These are phyloP conservation scores for Talaromyces sp. DNA, from an alignment of 2,329 filamentous ascomycete species.

Conservation along the genomic window DNA sequence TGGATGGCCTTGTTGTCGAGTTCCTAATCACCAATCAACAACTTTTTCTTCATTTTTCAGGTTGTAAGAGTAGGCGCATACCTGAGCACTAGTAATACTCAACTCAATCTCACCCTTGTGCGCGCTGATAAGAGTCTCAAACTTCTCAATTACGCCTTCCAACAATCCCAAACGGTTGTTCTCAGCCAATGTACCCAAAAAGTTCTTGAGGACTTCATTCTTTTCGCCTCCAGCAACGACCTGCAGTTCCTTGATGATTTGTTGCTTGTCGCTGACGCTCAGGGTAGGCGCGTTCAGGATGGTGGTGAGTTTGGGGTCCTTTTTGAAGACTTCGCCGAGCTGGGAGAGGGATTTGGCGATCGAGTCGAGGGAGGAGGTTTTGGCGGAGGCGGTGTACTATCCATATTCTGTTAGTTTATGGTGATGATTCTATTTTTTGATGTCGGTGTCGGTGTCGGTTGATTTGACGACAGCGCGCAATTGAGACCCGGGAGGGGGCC, in stretches of 20 bases:
- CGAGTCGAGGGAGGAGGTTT: conserved; percentile 78
- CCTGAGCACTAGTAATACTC: conserved; percentile 82
- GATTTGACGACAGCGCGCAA: neutral
- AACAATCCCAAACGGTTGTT: conserved; percentile 92
- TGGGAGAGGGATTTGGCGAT: conserved; percentile 74
- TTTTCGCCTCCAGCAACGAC: conserved; percentile 78
- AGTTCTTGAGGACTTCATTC: conserved; percentile 84
- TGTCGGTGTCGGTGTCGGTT: neutral
- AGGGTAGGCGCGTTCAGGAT: conserved; percentile 83
- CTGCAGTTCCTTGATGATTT: conserved; percentile 81
- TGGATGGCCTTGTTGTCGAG: conserved; percentile 82
- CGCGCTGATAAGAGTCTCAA: conserved; percentile 79
- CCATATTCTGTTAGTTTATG: neutral
- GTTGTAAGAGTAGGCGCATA: conserved; percentile 45
- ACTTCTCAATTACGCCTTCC: conserved; percentile 81
- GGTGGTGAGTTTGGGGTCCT: conserved; percentile 72
- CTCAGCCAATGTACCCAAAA: conserved; percentile 83
- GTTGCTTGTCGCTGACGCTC: conserved; percentile 71
- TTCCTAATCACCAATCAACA: conserved; percentile 50
- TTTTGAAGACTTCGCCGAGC: conserved; percentile 70
- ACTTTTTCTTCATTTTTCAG: too few relatives aligned
- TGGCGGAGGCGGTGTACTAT: conserved; percentile 93
- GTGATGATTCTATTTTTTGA: neutral
- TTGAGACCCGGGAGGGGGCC: neutral
- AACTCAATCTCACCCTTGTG: conserved; percentile 91